A percentile compares a stretch with the other conserved stretches of the same genome.
Evolutionary conservation across 2,329 filamentous ascomycete species (phyloP).

Genomic region (Fusarium fracticaudum): DNA sequence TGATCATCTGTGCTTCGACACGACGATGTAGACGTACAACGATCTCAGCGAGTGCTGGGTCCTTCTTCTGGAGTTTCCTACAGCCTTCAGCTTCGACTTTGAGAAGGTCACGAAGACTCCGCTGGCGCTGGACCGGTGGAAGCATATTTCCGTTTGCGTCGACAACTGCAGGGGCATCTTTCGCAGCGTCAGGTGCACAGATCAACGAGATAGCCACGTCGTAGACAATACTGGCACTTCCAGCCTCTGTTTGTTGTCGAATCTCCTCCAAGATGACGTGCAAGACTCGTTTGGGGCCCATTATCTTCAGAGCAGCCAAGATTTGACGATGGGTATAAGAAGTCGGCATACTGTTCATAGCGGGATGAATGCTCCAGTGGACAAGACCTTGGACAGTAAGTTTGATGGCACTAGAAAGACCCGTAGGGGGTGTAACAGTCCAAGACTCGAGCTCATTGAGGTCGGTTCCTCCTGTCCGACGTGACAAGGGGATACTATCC

Average conservation of each 20-base stretch:
- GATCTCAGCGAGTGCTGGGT: constrained; percentile 67
- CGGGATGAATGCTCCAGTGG: constrained; percentile 71
- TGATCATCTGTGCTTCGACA: constrained; percentile 72
- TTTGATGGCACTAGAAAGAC: constrained; percentile 66
- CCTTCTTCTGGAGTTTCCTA: constrained; percentile 64
- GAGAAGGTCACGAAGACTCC: constrained; percentile 70
- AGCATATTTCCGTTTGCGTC: constrained; percentile 51
- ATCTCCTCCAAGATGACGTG: constrained; percentile 74
- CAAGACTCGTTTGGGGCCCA: constrained; percentile 70
- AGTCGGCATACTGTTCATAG: constrained; percentile 65
- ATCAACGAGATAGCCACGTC: constrained; percentile 76
- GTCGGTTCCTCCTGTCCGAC: constrained; percentile 70
- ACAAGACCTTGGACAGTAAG: constrained; percentile 70
- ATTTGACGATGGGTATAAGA: constrained; percentile 79
- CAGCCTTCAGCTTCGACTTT: constrained; percentile 67
- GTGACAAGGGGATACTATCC: constrained; percentile 64
- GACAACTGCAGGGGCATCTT: constrained; percentile 50
- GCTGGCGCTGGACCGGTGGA: constrained; percentile 54
- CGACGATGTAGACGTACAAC: constrained; percentile 70
- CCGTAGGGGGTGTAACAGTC: constrained; percentile 65
- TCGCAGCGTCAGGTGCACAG: constrained; percentile 70
- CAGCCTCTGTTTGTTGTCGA: constrained; percentile 66
- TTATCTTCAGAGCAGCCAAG: constrained; percentile 66
- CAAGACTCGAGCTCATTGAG: constrained; percentile 75
- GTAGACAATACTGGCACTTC: constrained; percentile 69